Evolutionary conservation across 1,139 yeast species (phyloP), one percentile per base, ranked within the genome.

Genomic region (Meyerozyma athensensis): DNA sequence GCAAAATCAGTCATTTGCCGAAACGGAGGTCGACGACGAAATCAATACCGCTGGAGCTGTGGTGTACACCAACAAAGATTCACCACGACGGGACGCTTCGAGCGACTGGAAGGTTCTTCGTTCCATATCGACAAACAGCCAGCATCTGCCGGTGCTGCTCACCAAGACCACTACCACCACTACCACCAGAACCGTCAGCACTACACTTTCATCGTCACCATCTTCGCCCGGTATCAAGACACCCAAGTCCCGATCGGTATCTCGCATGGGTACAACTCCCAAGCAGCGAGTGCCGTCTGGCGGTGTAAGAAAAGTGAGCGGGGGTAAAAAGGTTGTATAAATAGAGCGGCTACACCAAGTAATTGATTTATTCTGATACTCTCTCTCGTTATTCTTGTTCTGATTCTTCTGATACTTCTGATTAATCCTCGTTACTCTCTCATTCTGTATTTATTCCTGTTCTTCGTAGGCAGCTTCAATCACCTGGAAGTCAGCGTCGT

Each of bases 121-220:
- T 30, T 61, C 74, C 4, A 64, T 69, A 23, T 68, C 74, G 2
- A 65, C 63, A 17, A 67, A 64, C 44, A 53, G 53, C 38, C 44
- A 45, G 16, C 56, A 51, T 39, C 65, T 65, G 42, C 71, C 69
- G 7, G 60, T 65, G 23, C 71, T 64, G 42, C 57, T 68, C 39
- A 68, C 73, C n/a, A 74, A 68, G 45, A 71, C 76, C 2, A 62
- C 72, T 3, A 68, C 76, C 2, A 68, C 76, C 1, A 72, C 76
- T 3, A 70, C 74, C 26, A 72, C 77, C 7, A 57, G 76, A 35
- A 70, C 75, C 1, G 65, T 64, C 13, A 69, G 73, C 50, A 66
- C 70, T 12, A 63, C 74, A 4, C 56, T 72, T 35, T 65, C 74
- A 8, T 71, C 77, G 5, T 66, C 77, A 4, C 74, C 73, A 5